A percentile compares a stretch with the other conserved stretches of the same genome.
Conservation (phyloP, 768 basidiomycete genomes). For the Lactarius pseudohatsudake region DNA sequence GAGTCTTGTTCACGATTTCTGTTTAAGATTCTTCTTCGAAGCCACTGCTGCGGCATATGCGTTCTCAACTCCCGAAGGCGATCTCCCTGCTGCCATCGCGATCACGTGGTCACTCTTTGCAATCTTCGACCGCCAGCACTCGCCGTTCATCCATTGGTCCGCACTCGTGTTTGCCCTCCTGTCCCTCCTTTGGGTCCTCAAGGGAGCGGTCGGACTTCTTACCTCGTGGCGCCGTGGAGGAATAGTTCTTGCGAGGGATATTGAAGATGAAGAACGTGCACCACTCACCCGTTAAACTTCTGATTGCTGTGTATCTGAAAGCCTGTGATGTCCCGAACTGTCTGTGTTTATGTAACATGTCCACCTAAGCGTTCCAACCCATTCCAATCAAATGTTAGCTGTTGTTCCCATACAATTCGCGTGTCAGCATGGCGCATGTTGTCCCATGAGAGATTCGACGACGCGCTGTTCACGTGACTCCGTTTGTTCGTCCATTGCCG, state of each 20-base stretch:
- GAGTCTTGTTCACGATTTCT: conserved; percentile 1
- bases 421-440: background rate
- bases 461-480: conserved; percentile 23
- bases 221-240: conserved; percentile 43
- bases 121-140: conserved; percentile 76
- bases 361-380: background rate
- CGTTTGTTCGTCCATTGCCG: conserved; percentile 12
- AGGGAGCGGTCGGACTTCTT: conserved; percentile 62
- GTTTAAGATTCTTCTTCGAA: conserved; percentile 81
- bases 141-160: conserved; percentile 87
- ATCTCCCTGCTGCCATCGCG: conserved; percentile 87
- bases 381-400: background rate
- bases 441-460: background rate
- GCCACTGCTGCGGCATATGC: conserved; percentile 92
- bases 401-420: background rate
- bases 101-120: conserved; percentile 94
- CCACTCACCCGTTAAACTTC: conserved; percentile 57
- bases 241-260: no score
- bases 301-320: conserved; percentile 1
- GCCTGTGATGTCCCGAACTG: background rate
- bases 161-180: conserved; percentile 84
- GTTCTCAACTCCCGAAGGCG: conserved; percentile 86
- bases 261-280: conserved; percentile 83
- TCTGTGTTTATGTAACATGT: background rate
- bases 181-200: conserved; percentile 79